Base-by-base conservation (phyloP, 2,329 filamentous ascomycete genomes). In the Kalmusia sp. region DNA sequence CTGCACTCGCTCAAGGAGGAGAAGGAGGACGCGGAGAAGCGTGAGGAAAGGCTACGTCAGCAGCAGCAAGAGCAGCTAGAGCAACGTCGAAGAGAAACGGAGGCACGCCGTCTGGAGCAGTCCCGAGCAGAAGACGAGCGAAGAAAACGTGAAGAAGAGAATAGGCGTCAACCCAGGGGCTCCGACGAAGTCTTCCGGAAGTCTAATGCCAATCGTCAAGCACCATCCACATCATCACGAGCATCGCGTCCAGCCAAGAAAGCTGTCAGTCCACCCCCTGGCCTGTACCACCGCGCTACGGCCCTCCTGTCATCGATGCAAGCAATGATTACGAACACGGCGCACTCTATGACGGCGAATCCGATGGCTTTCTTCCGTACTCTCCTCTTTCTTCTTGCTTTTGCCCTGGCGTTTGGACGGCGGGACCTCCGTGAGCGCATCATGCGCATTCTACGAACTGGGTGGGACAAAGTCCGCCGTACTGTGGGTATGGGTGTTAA, bases 401-500 rank as follows among this genome's bases (percentile, higher is more conserved):
- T 99, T 55, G 69, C 96, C 25, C 76, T 93, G 58, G 85, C 95
- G 59, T 79, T 97, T 54, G 89, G 90, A 52, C 84, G 90, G 64
- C 83, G 85, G 65, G 88, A 89, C 68, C 79, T 96, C 12, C 84
- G 93, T 34, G 87, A 96, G 61, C 84, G 89, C 59, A 74, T 97
- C 30, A 83, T 87, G 70, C 82, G 87, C 50, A 79, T 92, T 31
- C 69, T 96, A 37, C 84, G 83, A 33, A 80, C 83, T 24, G 87
- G 86, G 8, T 96, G 92, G 92, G 84, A 85, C 49, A 97, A 96
- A 77, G 79, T 96, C 34, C 87, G 85, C 71, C 83, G 87, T 39
- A 98, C 95, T 0, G 88, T 93, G 4, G 93, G 93, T 1, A 98
- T 98, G 93, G 95, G 93, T 2, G 90, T 96, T 59, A 98, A 97